phyloP scores from a whole-genome alignment of 257 asterid genomes.

The Salvia rosmarinus region DNA sequence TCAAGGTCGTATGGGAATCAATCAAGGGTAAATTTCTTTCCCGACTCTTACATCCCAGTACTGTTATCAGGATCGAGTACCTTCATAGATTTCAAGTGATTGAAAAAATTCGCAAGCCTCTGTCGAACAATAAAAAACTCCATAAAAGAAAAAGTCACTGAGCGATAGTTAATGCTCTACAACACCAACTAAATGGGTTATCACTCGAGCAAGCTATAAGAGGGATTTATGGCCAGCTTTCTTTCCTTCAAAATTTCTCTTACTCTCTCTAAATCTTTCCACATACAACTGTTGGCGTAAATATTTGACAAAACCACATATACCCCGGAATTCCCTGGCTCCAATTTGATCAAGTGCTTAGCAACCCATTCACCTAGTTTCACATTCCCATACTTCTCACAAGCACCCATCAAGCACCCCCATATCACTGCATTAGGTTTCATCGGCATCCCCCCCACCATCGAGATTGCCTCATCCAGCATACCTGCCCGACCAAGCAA shows the following conservation, averaged over 20 bases:
- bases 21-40: not conserved
- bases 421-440: slow-evolving; percentile 77
- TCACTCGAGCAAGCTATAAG: slow-evolving; percentile 62
- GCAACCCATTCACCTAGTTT: slow-evolving; percentile 81
- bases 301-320: slow-evolving; percentile 84
- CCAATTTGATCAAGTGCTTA: slow-evolving; percentile 71
- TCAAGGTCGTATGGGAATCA: not conserved
- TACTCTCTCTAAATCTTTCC: slow-evolving; percentile 74
- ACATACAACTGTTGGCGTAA: slow-evolving; percentile 72
- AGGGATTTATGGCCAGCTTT: slow-evolving; percentile 70
- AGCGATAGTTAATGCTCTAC: not conserved
- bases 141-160: not conserved
- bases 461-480: slow-evolving; percentile 67
- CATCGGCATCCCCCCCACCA: slow-evolving; percentile 92
- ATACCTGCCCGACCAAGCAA: slow-evolving; percentile 84
- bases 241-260: slow-evolving; percentile 65
- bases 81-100: too few relatives aligned
- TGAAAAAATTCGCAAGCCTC: not conserved
- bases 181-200: not conserved
- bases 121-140: not conserved
- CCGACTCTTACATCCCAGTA: not conserved
- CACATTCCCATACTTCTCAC: slow-evolving; percentile 82
- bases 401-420: slow-evolving; percentile 93
- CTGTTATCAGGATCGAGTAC: not conserved
- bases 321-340: slow-evolving; percentile 78